Conservation (phyloP, 768 basidiomycete species). For the Pilatotrama ljubarskyi region DNA sequence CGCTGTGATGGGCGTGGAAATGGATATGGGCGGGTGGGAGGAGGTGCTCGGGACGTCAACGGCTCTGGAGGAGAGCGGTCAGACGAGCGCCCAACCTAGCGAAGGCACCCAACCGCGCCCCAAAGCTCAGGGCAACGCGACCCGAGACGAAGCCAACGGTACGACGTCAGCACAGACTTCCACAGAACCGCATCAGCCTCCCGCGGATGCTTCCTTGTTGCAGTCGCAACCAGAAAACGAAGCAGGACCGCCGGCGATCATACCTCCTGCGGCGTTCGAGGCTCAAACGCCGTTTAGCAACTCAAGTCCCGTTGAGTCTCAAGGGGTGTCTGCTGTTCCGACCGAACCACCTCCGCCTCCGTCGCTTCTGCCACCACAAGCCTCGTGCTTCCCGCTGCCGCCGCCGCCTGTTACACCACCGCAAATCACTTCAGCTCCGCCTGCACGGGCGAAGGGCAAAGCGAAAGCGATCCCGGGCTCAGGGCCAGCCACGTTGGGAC, state of each 20-base stretch:
- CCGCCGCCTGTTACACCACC: background rate
- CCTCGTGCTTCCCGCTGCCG: background rate
- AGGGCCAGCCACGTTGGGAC: constrained; percentile 8
- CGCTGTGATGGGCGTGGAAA: constrained; percentile 1
- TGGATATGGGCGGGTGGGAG: constrained; percentile 1
- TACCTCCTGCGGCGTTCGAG: no score
- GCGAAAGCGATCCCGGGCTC: constrained; percentile 21
- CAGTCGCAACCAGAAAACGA: background rate
- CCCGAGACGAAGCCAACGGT: no score
- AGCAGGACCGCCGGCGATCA: no score
- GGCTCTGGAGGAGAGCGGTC: background rate
- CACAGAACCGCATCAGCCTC: no score
- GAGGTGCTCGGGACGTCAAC: background rate
- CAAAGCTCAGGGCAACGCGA: no score
- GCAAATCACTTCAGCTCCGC: constrained; percentile 2
- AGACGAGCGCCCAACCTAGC: background rate
- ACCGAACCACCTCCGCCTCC: background rate
- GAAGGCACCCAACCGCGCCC: no score
- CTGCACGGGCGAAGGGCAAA: constrained; percentile 18
- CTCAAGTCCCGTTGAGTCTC: background rate
- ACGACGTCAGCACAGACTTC: no score
- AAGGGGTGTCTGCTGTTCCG: no score
- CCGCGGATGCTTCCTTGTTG: background rate
- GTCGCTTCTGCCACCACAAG: background rate
- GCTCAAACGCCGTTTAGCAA: no score